Percentiles rank a stretch among this genome's conserved stretches.
These are phyloP conservation scores for Trichophyton equinum DNA, from an alignment of 2,329 filamentous ascomycete species.

Conservation along the genomic window DNA sequence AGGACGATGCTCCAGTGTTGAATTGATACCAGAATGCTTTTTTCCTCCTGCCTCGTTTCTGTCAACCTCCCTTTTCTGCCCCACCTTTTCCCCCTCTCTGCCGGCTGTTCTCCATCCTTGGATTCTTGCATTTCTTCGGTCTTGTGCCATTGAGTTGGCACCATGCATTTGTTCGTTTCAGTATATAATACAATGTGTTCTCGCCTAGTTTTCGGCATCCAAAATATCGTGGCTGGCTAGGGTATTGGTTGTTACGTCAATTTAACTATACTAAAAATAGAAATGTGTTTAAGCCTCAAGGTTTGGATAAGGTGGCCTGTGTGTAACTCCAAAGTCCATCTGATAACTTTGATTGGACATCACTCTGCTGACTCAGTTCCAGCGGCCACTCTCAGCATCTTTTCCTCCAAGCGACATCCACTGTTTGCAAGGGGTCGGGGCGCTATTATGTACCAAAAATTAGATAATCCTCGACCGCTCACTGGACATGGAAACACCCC, in stretches of 20 bases:
- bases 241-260: neutral
- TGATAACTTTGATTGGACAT: neutral
- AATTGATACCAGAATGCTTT: neutral
- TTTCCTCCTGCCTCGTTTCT: neutral
- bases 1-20: neutral
- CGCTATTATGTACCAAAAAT: neutral
- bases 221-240: neutral
- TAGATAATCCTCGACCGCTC: neutral
- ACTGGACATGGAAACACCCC: neutral
- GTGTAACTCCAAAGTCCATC: neutral
- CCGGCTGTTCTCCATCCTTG: neutral
- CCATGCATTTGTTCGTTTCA: neutral
- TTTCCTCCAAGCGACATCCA: neutral
- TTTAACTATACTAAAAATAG: neutral
- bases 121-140: neutral
- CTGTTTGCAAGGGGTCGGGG: neutral
- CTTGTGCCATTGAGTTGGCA: neutral
- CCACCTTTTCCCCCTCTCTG: neutral
- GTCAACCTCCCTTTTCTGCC: neutral
- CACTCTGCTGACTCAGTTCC: neutral
- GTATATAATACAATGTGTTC: neutral
- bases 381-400: neutral
- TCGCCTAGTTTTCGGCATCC: neutral
- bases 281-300: neutral
- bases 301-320: neutral